Conservation (phyloP, 306 rosid species). For the Styphnolobium japonicum region DNA sequence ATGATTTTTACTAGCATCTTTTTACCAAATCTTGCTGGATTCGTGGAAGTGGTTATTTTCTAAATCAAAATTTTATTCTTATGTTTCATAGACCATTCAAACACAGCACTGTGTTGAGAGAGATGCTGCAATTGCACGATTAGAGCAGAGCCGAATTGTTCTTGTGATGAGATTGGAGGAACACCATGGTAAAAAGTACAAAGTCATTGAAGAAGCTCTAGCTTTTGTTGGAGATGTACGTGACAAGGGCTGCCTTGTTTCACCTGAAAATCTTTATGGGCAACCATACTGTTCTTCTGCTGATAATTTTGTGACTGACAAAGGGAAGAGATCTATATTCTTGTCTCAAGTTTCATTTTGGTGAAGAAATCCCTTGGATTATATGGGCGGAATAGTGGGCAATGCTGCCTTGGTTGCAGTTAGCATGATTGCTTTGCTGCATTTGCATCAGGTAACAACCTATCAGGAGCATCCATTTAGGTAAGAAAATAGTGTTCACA, state of each 20-base stretch:
- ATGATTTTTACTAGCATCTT: neutral
- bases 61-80: slow-evolving; percentile 3
- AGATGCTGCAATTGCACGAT: slow-evolving; percentile 81
- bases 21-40: neutral
- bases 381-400: slow-evolving; percentile 65
- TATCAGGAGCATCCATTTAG: slow-evolving; percentile 40
- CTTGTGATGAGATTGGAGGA: slow-evolving; percentile 82
- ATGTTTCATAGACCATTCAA: slow-evolving; percentile 61
- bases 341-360: slow-evolving; percentile 59
- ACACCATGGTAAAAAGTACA: slow-evolving; percentile 76
- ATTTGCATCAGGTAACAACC: slow-evolving; percentile 60
- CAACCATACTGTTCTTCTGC: slow-evolving; percentile 29
- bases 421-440: slow-evolving; percentile 77
- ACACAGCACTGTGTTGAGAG: slow-evolving; percentile 81
- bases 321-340: slow-evolving; percentile 42
- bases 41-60: neutral
- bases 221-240: slow-evolving; percentile 81
- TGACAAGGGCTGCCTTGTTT: slow-evolving; percentile 43
- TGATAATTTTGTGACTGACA: slow-evolving; percentile 36
- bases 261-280: slow-evolving; percentile 50
- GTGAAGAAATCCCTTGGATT: slow-evolving; percentile 64
- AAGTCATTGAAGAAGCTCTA: slow-evolving; percentile 86
- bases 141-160: slow-evolving; percentile 80
- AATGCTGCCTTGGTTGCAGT: slow-evolving; percentile 79
- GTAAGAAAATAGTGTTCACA: slow-evolving; percentile 36